Conservation (phyloP, 2,329 filamentous ascomycete genomes). For the Neocucurbitaria cava region DNA sequence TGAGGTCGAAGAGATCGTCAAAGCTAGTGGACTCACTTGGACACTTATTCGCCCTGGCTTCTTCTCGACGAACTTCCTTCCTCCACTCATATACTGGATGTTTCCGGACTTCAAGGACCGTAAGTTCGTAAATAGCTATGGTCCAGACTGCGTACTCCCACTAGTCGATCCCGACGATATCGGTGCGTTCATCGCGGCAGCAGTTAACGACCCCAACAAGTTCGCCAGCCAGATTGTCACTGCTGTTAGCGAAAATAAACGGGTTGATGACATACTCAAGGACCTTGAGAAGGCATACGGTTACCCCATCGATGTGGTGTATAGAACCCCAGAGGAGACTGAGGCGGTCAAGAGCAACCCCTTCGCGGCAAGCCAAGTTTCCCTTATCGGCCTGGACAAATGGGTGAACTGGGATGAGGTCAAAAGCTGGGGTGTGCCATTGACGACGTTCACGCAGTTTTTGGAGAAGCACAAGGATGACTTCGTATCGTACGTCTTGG, state of each 20-base stretch:
- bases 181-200: conserved; percentile 54
- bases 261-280: conserved; percentile 46
- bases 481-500: background rate
- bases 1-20: conserved; percentile 49
- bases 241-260: conserved; percentile 53
- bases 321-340: conserved; percentile 52
- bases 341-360: conserved; percentile 45
- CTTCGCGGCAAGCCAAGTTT: conserved; percentile 50
- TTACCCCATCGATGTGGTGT: conserved; percentile 45
- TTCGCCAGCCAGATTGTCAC: conserved; percentile 53
- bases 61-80: conserved; percentile 61
- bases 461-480: conserved; percentile 23
- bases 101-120: conserved; percentile 52
- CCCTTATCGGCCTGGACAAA: conserved; percentile 44
- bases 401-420: conserved; percentile 45
- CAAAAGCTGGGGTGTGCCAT: conserved; percentile 49
- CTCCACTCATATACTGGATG: conserved; percentile 49
- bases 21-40: conserved; percentile 48
- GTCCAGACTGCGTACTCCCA: conserved; percentile 48
- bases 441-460: conserved; percentile 56
- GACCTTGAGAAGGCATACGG: conserved; percentile 46
- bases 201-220: conserved; percentile 51
- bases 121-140: conserved; percentile 47
- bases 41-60: conserved; percentile 59
- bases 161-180: conserved; percentile 59